These are phyloP conservation scores for Rhynchospora pubera DNA, from an alignment of 176 grass and related monocot genomes.

Conservation along the genomic window DNA sequence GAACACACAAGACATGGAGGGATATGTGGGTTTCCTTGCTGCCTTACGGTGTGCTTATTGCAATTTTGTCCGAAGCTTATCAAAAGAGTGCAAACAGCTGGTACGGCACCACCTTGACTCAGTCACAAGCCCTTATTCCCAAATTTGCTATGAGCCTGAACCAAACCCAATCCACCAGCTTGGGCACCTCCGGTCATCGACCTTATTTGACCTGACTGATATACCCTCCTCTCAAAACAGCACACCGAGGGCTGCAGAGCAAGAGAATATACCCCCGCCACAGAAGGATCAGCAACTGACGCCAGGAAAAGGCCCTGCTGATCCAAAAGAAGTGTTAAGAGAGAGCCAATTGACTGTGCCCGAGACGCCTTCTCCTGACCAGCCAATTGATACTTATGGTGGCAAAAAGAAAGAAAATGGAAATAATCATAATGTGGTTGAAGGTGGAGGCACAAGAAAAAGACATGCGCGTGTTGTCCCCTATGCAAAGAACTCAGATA, in stretches of 20 bases:
- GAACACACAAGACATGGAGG: conserved; percentile 74
- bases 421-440: conserved; percentile 41
- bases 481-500: conserved; percentile 34
- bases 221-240: conserved; percentile 25
- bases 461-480: conserved; percentile 63
- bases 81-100: conserved; percentile 93
- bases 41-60: conserved; percentile 66
- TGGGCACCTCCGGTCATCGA: conserved; percentile 42
- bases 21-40: conserved; percentile 92
- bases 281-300: conserved; percentile 61
- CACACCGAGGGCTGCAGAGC: conserved; percentile 34
- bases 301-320: conserved; percentile 51
- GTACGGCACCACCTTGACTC: conserved; percentile 77
- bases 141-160: conserved; percentile 73
- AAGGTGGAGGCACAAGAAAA: conserved; percentile 52
- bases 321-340: conserved; percentile 56
- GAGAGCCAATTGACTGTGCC: conserved; percentile 92
- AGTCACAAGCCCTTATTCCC: conserved; percentile 82
- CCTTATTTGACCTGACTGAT: conserved; percentile 74
- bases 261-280: conserved; percentile 80
- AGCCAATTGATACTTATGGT: conserved; percentile 51
- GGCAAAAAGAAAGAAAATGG: conserved; percentile 87
- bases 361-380: conserved; percentile 97
- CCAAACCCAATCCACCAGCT: conserved; percentile 44
- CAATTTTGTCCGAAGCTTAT: conserved; percentile 71